A percentile compares a stretch with the other conserved stretches of the same genome.
phyloP scores from a whole-genome alignment of 2,329 filamentous ascomycete species.

The Hypoxylon sp. region DNA sequence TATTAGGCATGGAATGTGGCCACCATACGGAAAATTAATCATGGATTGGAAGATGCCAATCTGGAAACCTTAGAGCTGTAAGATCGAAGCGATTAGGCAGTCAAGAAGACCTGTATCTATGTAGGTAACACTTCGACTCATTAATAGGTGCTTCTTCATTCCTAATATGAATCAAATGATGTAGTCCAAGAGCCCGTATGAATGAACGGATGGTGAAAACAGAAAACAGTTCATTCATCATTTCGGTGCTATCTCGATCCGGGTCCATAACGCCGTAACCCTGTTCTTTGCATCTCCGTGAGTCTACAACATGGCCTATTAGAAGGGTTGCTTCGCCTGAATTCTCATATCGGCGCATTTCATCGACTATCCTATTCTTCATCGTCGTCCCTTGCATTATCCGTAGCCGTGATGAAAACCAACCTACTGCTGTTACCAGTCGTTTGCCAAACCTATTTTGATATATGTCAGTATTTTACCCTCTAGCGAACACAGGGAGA shows the following conservation, averaged over 20 bases:
- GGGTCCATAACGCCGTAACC: slow-evolving; percentile 40
- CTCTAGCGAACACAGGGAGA: neutral
- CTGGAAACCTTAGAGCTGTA: neutral
- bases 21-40: neutral
- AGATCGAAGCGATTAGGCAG: neutral
- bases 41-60: neutral
- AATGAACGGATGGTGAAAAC: slow-evolving; percentile 6
- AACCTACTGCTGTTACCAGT: slow-evolving; percentile 78
- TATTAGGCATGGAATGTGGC: neutral
- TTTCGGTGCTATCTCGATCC: slow-evolving; percentile 16
- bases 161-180: slow-evolving; percentile 11
- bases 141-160: slow-evolving; percentile 16
- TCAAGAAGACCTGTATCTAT: neutral
- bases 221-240: slow-evolving; percentile 28
- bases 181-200: neutral
- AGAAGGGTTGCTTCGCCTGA: neutral
- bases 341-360: neutral
- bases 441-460: slow-evolving; percentile 81
- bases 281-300: slow-evolving; percentile 20
- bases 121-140: neutral
- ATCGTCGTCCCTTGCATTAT: slow-evolving; percentile 48
- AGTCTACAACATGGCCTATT: slow-evolving; percentile 12
- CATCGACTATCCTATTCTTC: slow-evolving; percentile 31
- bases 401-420: slow-evolving; percentile 73
- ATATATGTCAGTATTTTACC: slow-evolving; percentile 56